A percentile compares a stretch with the other conserved stretches of the same genome.
Evolutionary conservation across 768 basidiomycete genomes (phyloP).

Genomic region (Lactifluus volemus): DNA sequence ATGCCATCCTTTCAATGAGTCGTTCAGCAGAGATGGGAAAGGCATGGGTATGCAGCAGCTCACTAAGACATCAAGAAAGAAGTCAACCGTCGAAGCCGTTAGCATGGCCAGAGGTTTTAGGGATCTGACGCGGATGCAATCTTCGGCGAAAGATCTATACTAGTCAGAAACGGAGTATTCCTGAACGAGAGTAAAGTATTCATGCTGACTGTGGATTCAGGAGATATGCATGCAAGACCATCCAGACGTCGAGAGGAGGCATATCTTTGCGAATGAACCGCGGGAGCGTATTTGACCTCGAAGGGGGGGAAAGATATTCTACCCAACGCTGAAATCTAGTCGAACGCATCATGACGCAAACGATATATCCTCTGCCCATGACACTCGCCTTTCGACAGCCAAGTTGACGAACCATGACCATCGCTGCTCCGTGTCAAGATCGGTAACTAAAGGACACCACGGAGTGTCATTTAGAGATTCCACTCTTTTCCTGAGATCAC

Average conservation of each 20-base stretch:
- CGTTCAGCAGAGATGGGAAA: neutral
- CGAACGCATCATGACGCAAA: neutral
- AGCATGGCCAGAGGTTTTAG: neutral
- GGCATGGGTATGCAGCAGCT: neutral
- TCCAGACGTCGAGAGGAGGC: slow-evolving; percentile 34
- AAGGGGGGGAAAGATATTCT: slow-evolving; percentile 10
- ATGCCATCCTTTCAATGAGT: slow-evolving; percentile 14
- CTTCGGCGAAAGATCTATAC: slow-evolving; percentile 22
- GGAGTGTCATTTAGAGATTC: neutral
- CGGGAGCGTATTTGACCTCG: slow-evolving; percentile 21
- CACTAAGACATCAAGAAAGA: slow-evolving; percentile 10
- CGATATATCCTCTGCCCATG: neutral
- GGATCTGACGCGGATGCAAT: slow-evolving; percentile 14
- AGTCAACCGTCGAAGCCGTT: neutral
- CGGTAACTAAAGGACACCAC: neutral
- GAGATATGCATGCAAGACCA: slow-evolving; percentile 37
- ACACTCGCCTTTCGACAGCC: slow-evolving; percentile 30
- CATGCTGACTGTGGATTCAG: slow-evolving; percentile 30
- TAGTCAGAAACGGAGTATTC: neutral
- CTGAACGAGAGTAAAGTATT: neutral
- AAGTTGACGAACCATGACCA: slow-evolving; percentile 35
- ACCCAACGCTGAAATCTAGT: slow-evolving; percentile 32
- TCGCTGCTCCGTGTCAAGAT: slow-evolving; percentile 24
- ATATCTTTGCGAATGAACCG: slow-evolving; percentile 21
- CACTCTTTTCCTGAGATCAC: slow-evolving; percentile 6